phyloP scores from a whole-genome alignment of 768 basidiomycete species.

The Neoboletus magnificus region DNA sequence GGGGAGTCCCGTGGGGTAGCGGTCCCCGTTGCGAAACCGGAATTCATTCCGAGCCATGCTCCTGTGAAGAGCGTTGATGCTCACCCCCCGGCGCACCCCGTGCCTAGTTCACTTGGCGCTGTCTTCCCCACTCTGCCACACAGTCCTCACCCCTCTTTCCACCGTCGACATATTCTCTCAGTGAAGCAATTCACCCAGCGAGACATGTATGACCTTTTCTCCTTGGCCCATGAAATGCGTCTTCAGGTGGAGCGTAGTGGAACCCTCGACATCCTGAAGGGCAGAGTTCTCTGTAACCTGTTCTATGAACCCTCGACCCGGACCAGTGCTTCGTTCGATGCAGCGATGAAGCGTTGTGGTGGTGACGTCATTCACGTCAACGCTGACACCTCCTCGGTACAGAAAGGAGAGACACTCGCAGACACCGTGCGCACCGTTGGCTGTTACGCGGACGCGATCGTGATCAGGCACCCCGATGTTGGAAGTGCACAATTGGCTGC shows the following conservation, averaged over 20 bases:
- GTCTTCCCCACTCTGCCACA: constrained; percentile 21
- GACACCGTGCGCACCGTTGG: constrained; percentile 94
- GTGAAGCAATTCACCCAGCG: constrained; percentile 90
- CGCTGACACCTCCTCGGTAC: constrained; percentile 79
- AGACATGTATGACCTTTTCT: constrained; percentile 92
- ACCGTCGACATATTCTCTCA: constrained; percentile 87
- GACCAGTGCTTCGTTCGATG: constrained; percentile 94
- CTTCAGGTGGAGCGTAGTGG: constrained; percentile 92
- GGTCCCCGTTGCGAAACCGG: constrained; percentile 22
- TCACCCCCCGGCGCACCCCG: constrained; percentile 14
- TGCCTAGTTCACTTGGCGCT: constrained; percentile 9
- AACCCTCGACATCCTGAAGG: constrained; percentile 82
- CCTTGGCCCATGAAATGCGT: constrained; percentile 94
- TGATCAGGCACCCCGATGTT: constrained; percentile 90
- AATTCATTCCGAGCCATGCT: constrained; percentile 30
- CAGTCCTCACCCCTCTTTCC: constrained; percentile 78
- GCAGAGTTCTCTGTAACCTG: constrained; percentile 84
- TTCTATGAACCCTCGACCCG: constrained; percentile 98
- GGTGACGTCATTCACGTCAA: constrained; percentile 89
- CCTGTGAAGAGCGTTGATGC: constrained; percentile 31
- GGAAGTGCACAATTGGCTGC: constrained; percentile 96
- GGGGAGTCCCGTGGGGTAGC: constrained; percentile 28
- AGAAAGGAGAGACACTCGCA: constrained; percentile 89
- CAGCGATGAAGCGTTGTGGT: constrained; percentile 98
- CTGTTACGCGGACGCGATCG: constrained; percentile 93